Base-by-base conservation (phyloP, 106 monocot species). In the Chionographis japonica region DNA sequence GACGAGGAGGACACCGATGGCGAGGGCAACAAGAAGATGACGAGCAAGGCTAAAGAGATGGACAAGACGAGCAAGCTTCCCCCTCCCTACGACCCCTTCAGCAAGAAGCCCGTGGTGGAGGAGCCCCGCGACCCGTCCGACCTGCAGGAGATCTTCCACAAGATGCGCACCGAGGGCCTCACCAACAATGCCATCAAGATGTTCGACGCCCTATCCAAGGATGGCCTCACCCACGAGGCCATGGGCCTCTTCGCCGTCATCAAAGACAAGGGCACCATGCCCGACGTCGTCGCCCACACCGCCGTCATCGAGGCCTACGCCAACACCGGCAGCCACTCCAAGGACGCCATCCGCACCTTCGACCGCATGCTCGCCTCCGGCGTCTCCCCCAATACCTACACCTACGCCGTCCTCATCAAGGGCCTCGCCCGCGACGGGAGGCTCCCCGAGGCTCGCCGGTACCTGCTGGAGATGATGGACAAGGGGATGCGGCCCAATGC, bases 261-360 rank as follows among this genome's bases (percentile, higher is more conserved):
- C 80, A 98, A 98, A 70, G 90, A 93, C 78, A 90, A 90, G 73
- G 85, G 81, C 58, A 13, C 69, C 52, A 98, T 98, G 90, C 98
- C 98, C 20, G 98, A 98, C 68, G 98, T 98, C 52, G 93, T 98
- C 62, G 98, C 93, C 57, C 98, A 98, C 79, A 98, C 93, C 12
- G 98, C 98, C 60, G 93, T 93, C 53, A 65, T 93, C 71, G 93
- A 93, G 71, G 93, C 93, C 67, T 98, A 98, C 53, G 83, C 83
- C 77, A 86, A 87, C 68, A 89, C 98, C 5, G 90, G 87, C 52
- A 80, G 80, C 12, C 98, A 90, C 58, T 90, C 82, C 66, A 83
- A 85, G 72, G 80, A 98, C 3, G 87, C 81, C 4, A 11, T 98
- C 37, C 76, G 79, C 69, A 83, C 85, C 18, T 98, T 74, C 76